Base-by-base conservation (phyloP, 1,139 yeast genomes). In the Hyphopichia fennica region DNA sequence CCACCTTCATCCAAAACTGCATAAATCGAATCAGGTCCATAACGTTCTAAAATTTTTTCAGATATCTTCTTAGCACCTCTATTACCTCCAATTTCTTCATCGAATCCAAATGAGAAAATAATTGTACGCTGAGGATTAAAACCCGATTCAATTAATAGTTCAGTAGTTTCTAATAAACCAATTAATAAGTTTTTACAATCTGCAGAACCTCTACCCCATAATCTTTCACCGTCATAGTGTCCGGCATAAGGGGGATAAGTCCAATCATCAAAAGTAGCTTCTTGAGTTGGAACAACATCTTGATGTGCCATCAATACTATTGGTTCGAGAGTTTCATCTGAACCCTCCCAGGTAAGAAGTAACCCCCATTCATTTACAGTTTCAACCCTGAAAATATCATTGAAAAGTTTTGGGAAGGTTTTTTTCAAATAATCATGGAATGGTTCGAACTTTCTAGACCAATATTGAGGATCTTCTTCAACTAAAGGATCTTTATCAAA, bases 1-100 rank as follows among this genome's bases (percentile, higher is more conserved):
- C 69, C 69, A 28, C 77, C 77, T 55, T 72, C 78, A 50, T 72
- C 78, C 42, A 70, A 52, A 15, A 72, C 54, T 16, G 69, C 67
- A 43, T 62, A 60, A 28, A 72, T 45, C 1, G 76, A 69, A 33
- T 71, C 58, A 6, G 50, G 45, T 3, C 78, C 78, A 45, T 61
- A 69, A 25, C 54, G 44, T n/a, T 57, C 49, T 19, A 54, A 51
- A 19, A 72, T 53, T 41, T 50, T 56, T 27, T 58, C 40, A 15
- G 62, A 58, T 34, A 68, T 65, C 20, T 47, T 45, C 28, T 45
- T 47, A 15, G 68, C 69, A 3, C 69, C 69, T 14, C 53, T 39
- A n/a, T 49, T 47, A 3, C 76, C 77, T 6, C 58, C 56, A 10
- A 66, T 57, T 46, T 72, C 78, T 47, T 72, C 78, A 48, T 72